A percentile compares a stretch with the other conserved stretches of the same genome.
phyloP scores from a whole-genome alignment of 768 basidiomycete species.

The Chalciporus piperatus region DNA sequence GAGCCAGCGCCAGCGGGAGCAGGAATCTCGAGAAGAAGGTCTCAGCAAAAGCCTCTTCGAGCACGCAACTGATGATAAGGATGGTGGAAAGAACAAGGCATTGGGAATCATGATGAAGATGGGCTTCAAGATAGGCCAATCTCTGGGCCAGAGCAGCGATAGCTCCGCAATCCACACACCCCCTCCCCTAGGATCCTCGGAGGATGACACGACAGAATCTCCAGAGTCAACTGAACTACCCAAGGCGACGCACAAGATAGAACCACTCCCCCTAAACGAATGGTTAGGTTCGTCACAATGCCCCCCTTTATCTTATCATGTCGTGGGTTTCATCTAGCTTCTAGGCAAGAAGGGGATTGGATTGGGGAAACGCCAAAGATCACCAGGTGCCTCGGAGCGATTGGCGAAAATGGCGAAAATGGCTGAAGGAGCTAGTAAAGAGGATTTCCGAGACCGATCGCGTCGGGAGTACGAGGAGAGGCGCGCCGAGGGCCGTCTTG shows the following conservation, averaged over 20 bases:
- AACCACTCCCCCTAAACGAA: constrained; percentile 74
- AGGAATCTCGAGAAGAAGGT: constrained; percentile 74
- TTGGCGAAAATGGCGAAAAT: constrained; percentile 70
- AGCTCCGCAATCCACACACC: constrained; percentile 6
- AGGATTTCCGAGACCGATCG: constrained; percentile 66
- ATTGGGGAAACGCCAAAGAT: constrained; percentile 60
- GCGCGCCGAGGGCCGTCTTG: constrained; percentile 67
- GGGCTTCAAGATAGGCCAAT: constrained; percentile 86
- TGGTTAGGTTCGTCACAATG: constrained; percentile 65
- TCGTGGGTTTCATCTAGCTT: constrained; percentile 8
- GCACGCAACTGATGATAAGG: constrained; percentile 60
- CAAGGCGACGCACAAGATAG: constrained; percentile 43
- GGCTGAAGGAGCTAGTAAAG: constrained; percentile 50
- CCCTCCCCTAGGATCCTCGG: constrained; percentile 3
- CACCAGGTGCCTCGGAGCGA: constrained; percentile 61
- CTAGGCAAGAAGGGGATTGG: constrained; percentile 81
- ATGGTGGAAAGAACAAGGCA: constrained; percentile 61
- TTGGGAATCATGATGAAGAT: constrained; percentile 91
- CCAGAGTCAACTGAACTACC: constrained; percentile 3
- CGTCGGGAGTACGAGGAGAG: constrained; percentile 74
- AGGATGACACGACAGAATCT: background rate
- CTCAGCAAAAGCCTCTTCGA: constrained; percentile 80
- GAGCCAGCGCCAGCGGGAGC: constrained; percentile 60
- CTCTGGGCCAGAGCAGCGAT: constrained; percentile 51
- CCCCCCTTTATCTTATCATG: background rate